Base-by-base conservation (phyloP, 73 alveolate genomes). In the Blepharisma japonicum region DNA sequence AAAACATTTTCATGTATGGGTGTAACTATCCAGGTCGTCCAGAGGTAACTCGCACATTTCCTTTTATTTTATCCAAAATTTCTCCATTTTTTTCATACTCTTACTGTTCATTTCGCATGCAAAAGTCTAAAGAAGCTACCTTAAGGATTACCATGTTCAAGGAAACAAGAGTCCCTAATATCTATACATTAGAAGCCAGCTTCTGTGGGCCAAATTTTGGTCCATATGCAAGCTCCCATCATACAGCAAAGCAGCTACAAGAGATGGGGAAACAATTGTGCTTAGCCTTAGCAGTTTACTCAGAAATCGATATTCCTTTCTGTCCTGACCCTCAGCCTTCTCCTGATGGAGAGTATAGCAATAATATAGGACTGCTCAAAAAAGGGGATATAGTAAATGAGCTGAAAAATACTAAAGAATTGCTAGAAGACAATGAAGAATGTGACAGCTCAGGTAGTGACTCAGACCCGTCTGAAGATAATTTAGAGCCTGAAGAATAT, bases 61-160 rank as follows among this genome's bases (percentile, higher is more conserved):
- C 98, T 14, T 81, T 85, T 55, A 83, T 96, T 6, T 80, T 95
- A 38, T 90, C 96, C 72, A 94, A 93, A 71, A 85, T 81, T 74
- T 87, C 96, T 48, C 97, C 94, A 47, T 88, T 89, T 20, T 95
- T 94, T 83, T 71, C 92, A 53, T 95, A 93, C 56, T 86, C 84
- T 45, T 97, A 94, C 72, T 95, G 98, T 76, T 84, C 95, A 77
- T 95, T 94, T 77, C 87, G 87, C 39, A 91, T 95, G 70, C 91
- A 95, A 71, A 92, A 93, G 79, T 90, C 92, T 48, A 94, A 94
- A 77, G 99, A 95, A 78, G 86, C 98, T 47, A 94, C 99, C 1
- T 97, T 97, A 20, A 83, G 99, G 78, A 45, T 70, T 6, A 97
- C 94, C 7, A 77, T 92, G 71, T 94, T 96, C 92, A 84, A 87